These are phyloP conservation scores for Aspergillus tanneri DNA, from an alignment of 2,329 filamentous ascomycete species.

Conservation along the genomic window DNA sequence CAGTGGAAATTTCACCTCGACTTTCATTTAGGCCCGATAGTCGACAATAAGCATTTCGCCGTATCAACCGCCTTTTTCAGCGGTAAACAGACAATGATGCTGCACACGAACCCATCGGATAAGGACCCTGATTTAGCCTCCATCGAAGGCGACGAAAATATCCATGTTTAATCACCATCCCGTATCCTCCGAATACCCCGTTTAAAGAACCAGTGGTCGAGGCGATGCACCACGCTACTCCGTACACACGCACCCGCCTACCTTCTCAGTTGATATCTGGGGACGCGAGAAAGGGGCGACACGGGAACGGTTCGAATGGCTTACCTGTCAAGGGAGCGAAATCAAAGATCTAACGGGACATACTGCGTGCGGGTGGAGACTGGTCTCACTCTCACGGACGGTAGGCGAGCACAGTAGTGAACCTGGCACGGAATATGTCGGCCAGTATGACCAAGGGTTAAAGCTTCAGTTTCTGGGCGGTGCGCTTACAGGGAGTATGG, in stretches of 20 bases:
- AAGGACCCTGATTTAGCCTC: neutral
- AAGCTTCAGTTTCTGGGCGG: constrained; percentile 2
- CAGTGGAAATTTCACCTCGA: neutral
- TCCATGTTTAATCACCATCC: neutral
- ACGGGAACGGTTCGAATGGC: constrained; percentile 7
- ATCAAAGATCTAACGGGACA: constrained; percentile 1
- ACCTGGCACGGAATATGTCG: constrained; percentile 1
- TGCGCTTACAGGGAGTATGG: neutral
- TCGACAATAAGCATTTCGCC: neutral
- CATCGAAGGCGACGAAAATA: neutral
- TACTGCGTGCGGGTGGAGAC: constrained; percentile 1
- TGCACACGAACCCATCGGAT: neutral
- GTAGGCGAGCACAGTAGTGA: no score
- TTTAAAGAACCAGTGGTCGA: neutral
- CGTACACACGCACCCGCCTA: neutral
- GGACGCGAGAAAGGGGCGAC: neutral
- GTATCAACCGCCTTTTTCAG: neutral
- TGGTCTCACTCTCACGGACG: constrained; percentile 1
- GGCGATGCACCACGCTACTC: neutral
- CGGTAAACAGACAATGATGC: neutral
- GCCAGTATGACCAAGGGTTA: constrained; percentile 6
- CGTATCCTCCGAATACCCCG: neutral
- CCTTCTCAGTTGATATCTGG: neutral
- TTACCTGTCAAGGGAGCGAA: constrained; percentile 2
- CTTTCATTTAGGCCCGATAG: constrained; percentile 1